These are phyloP conservation scores for Cyclotella baltica DNA, from an alignment of 108 stramenopile species.

Conservation along the genomic window DNA sequence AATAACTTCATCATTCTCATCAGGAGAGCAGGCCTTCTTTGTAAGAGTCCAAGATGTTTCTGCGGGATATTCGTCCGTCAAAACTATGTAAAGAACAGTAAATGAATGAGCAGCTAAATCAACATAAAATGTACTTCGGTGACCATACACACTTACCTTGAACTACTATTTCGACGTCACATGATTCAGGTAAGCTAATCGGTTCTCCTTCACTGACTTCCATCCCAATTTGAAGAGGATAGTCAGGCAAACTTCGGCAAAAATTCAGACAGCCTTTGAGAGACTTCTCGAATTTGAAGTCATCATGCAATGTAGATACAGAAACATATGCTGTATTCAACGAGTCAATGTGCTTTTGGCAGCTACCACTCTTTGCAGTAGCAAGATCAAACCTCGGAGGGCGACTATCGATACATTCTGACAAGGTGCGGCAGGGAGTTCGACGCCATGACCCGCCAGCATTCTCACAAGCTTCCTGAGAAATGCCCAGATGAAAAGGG, in stretches of 20 bases:
- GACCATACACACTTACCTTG: no score
- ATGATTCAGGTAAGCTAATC: no score
- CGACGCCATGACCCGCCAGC: background rate
- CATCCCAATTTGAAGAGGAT: background rate
- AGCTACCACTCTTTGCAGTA: background rate
- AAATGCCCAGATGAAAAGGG: background rate
- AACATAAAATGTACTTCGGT: no score
- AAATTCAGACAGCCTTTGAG: background rate
- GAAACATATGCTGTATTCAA: background rate
- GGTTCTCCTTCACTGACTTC: background rate
- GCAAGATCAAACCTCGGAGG: background rate
- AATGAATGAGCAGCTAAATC: no score
- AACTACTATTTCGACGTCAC: no score
- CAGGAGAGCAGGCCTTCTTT: no score
- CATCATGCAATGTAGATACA: background rate
- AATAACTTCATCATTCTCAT: no score
- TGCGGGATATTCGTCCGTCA: no score
- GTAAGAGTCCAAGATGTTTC: no score
- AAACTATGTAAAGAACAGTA: no score
- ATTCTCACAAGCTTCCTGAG: background rate
- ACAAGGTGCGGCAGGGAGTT: background rate
- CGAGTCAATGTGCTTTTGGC: background rate
- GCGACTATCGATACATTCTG: background rate
- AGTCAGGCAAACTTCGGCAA: background rate
- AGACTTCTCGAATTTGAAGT: background rate